Base-by-base conservation (phyloP, 305 asterid species). In the Stenogyne calaminthoides region DNA sequence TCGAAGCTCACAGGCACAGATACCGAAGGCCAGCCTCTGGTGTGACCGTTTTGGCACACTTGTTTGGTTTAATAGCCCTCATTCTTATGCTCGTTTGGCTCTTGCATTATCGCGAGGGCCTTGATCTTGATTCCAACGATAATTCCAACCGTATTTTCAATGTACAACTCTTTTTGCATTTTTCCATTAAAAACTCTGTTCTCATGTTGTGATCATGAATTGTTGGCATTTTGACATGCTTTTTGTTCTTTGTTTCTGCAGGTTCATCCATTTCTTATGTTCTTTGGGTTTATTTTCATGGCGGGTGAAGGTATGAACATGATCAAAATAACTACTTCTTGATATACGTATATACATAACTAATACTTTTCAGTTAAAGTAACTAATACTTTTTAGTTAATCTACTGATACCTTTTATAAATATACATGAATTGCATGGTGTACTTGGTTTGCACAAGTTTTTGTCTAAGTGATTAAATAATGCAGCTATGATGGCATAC, bases 181-280 rank as follows among this genome's bases (percentile, higher is more conserved):
- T 7, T 47, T 54, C 49, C 59, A 25, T 44, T 7, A 61, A 10
- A 39, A 37, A 15, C 9, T 36, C 7, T 25, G 3, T 63, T 34
- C 7, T 1, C n/a, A 9, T 51, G 54, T 39, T 37, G 69, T 18
- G 5, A 9, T 63, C 20, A 1, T 25, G 2, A 25, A 25, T 64
- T 25, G 40, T 59, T 32, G 9, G 0, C 32, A 18, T 20, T 56
- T 32, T 40, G 40, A 18, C 46, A 9, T 40, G 6, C 0, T 60
- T 8, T 37, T 25, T 5, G 16, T 29, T 2, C 7, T 62, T 56
- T 46, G 34, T 70, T 62, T 70, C n/a, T 73, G 62, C 85, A 90
- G 98, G 98, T 92, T 79, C 98, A 92, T 58, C 98, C 96, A 15
- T 89, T 92, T 74, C 88, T 92, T 77, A 90, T 90, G 96, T 82